These are phyloP conservation scores for Lepidopterella palustris DNA, from an alignment of 495 filamentous ascomycete genomes.

Conservation along the genomic window DNA sequence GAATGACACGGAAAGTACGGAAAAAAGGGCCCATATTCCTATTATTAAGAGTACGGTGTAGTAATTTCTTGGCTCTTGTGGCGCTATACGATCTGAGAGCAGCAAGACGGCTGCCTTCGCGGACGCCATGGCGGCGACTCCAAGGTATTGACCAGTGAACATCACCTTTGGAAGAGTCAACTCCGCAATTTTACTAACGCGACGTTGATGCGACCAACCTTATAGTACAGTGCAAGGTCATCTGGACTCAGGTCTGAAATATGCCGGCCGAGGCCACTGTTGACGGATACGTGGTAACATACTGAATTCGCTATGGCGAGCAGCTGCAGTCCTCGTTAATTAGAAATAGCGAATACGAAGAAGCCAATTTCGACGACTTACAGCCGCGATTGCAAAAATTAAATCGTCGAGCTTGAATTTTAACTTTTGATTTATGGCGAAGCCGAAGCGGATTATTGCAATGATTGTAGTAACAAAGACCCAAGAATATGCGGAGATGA, in stretches of 20 bases:
- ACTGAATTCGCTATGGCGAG: constrained; percentile 14
- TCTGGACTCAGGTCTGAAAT: constrained; percentile 2
- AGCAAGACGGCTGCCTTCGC: constrained; percentile 23
- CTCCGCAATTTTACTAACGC: neutral
- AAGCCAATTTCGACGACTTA: neutral
- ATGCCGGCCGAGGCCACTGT: constrained; percentile 19
- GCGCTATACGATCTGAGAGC: constrained; percentile 23
- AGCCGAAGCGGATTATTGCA: constrained; percentile 14
- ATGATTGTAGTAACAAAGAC: constrained; percentile 11
- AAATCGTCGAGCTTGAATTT: constrained; percentile 18
- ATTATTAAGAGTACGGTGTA: constrained; percentile 10
- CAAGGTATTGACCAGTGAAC: constrained; percentile 18
- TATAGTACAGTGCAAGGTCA: constrained; percentile 10
- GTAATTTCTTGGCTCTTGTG: constrained; percentile 5
- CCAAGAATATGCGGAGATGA: constrained; percentile 21
- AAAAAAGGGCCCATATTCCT: constrained; percentile 21
- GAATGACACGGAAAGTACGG: constrained; percentile 23
- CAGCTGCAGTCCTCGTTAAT: neutral
- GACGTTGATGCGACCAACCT: neutral
- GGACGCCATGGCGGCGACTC: constrained; percentile 16
- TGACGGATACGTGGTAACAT: constrained; percentile 10
- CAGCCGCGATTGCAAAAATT: constrained; percentile 7
- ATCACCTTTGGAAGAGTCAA: neutral
- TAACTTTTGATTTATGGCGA: constrained; percentile 8
- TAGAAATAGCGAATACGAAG: neutral